phyloP scores from a whole-genome alignment of 2,329 filamentous ascomycete species.

The Clonostachys chloroleuca region DNA sequence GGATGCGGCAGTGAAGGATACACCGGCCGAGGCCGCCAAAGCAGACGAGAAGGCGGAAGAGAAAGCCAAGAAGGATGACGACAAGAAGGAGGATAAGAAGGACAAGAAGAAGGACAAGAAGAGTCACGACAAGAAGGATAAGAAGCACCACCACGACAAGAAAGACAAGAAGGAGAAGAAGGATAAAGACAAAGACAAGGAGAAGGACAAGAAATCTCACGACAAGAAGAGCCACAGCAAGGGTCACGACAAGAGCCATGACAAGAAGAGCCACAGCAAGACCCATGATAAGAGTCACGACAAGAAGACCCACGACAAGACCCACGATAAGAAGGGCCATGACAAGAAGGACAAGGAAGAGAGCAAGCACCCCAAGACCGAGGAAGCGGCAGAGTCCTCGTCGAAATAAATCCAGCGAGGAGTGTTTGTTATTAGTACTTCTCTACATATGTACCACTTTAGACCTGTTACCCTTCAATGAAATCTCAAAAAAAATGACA shows the following conservation, averaged over 20 bases:
- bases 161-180: conserved; percentile 3
- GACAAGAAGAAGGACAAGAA: conserved; percentile 21
- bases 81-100: conserved; percentile 19
- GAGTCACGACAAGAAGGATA: conserved; percentile 14
- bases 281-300: too few species aligned
- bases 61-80: neutral
- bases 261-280: too few species aligned
- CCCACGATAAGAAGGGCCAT: too few species aligned
- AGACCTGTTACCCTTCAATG: too few species aligned
- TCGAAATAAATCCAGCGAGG: neutral
- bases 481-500: too few species aligned
- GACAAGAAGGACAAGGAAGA: conserved; percentile 8
- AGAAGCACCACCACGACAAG: conserved; percentile 4
- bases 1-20: neutral
- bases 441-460: too few species aligned
- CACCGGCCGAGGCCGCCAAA: neutral
- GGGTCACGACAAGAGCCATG: too few species aligned
- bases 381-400: neutral
- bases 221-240: too few species aligned
- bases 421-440: neutral
- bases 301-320: too few species aligned
- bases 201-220: too few species aligned
- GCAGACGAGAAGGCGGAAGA: too few species aligned
- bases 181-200: too few species aligned
- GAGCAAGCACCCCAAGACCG: conserved; percentile 3